Percentiles rank a stretch among this genome's conserved stretches.
These are phyloP conservation scores for Bondarzewia mesenterica DNA, from an alignment of 1,284 basidiomycete species.

Conservation along the genomic window DNA sequence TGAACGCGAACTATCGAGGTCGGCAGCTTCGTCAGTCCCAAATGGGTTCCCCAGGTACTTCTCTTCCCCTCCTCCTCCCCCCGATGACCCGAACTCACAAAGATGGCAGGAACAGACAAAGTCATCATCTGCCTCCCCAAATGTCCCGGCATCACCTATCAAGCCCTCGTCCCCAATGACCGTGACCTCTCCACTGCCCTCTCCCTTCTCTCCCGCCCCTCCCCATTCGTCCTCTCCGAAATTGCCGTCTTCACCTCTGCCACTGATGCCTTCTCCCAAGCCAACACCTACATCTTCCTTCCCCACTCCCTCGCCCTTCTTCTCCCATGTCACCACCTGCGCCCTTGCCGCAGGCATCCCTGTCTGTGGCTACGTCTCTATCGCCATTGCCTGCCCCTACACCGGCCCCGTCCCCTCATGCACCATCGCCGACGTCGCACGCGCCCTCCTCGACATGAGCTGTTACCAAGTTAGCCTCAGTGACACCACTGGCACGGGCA, in stretches of 20 bases:
- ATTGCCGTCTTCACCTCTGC: constrained; percentile 89
- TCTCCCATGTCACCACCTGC: too few species aligned
- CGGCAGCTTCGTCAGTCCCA: constrained; percentile 88
- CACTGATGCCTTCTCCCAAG: constrained; percentile 43
- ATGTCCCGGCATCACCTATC: constrained; percentile 55
- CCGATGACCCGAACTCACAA: neutral
- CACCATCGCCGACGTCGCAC: too few species aligned
- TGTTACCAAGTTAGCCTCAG: too few species aligned
- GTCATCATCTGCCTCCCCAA: constrained; percentile 55
- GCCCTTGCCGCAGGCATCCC: too few species aligned
- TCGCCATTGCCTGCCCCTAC: too few species aligned
- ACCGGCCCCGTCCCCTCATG: too few species aligned
- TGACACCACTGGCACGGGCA: too few species aligned
- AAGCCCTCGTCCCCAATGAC: constrained; percentile 83
- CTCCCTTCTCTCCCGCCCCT: constrained; percentile 30
- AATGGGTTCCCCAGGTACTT: constrained; percentile 87
- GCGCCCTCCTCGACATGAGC: too few species aligned
- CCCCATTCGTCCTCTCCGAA: constrained; percentile 67
- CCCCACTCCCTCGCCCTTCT: too few species aligned
- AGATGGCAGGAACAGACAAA: constrained; percentile 85
- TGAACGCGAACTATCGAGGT: constrained; percentile 74
- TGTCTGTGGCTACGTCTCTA: too few species aligned
- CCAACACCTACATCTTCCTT: too few species aligned
- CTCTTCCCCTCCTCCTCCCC: neutral
- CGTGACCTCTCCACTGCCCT: constrained; percentile 70